phyloP scores from a whole-genome alignment of 2,329 filamentous ascomycete species.

The Onygenales sp. region DNA sequence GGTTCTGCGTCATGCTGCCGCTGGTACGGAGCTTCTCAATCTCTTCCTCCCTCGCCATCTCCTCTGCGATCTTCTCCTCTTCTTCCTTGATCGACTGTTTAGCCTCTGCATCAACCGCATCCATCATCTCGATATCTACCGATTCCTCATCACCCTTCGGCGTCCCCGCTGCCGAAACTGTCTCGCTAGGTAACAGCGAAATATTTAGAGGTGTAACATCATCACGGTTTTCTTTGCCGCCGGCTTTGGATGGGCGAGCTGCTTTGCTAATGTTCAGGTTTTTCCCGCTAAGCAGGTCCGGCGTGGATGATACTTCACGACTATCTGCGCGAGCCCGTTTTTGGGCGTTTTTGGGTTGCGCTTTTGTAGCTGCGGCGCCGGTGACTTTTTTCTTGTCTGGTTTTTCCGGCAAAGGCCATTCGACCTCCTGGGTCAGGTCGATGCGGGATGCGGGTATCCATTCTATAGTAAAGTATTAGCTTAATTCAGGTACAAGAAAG shows the following conservation, averaged over 20 bases:
- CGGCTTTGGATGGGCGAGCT: slow-evolving; percentile 45
- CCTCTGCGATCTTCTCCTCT: slow-evolving; percentile 26
- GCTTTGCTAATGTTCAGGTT: slow-evolving; percentile 38
- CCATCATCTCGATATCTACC: slow-evolving; percentile 36
- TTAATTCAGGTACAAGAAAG: background rate
- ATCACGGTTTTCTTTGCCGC: slow-evolving; percentile 52
- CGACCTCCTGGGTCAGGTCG: slow-evolving; percentile 80
- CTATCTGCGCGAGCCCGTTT: slow-evolving; percentile 42
- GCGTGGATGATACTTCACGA: slow-evolving; percentile 49
- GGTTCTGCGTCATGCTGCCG: slow-evolving; percentile 98
- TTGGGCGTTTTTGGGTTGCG: slow-evolving; percentile 48
- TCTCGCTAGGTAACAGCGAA: slow-evolving; percentile 25
- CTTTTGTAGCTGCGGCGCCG: slow-evolving; percentile 37
- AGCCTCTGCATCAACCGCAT: slow-evolving; percentile 22
- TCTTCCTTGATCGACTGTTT: slow-evolving; percentile 23
- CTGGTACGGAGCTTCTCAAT: slow-evolving; percentile 92
- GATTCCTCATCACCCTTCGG: slow-evolving; percentile 25
- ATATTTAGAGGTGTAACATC: slow-evolving; percentile 25
- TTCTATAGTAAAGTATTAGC: slow-evolving; percentile 48
- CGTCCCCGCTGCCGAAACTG: slow-evolving; percentile 29
- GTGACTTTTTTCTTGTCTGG: slow-evolving; percentile 75
- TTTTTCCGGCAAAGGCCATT: slow-evolving; percentile 92
- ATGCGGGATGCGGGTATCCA: slow-evolving; percentile 80
- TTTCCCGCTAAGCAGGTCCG: slow-evolving; percentile 41
- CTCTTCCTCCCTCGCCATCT: slow-evolving; percentile 66